phyloP scores from a whole-genome alignment of 2,329 filamentous ascomycete genomes.

The Orbilia quercus region DNA sequence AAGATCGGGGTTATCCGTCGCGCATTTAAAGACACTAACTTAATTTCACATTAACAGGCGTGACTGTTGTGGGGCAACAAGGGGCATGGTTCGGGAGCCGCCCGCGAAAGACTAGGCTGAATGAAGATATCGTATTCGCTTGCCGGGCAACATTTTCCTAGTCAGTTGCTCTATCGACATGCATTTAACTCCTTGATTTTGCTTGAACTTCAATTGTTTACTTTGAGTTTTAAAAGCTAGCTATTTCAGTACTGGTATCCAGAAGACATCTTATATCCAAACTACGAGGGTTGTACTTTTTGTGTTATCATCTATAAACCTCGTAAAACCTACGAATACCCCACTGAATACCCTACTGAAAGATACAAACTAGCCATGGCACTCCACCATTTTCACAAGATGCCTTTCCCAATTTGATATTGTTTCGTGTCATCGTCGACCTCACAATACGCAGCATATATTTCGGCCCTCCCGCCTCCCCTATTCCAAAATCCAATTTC shows the following conservation, averaged over 20 bases:
- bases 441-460: slow-evolving; percentile 31
- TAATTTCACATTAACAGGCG: not conserved
- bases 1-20: not conserved
- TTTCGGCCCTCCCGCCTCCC: slow-evolving; percentile 29
- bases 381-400: not conserved
- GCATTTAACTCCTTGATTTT: too few relatives aligned
- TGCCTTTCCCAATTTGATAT: not conserved
- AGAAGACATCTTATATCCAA: too few relatives aligned
- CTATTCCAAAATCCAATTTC: slow-evolving; percentile 44
- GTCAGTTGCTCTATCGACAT: too few relatives aligned
- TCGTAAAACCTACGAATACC: too few relatives aligned
- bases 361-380: too few relatives aligned
- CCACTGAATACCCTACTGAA: too few relatives aligned
- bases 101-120: slow-evolving; percentile 12
- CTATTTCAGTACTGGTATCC: too few relatives aligned
- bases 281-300: too few relatives aligned
- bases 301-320: too few relatives aligned
- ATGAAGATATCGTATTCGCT: not conserved
- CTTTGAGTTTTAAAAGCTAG: too few relatives aligned
- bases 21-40: not conserved
- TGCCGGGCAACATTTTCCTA: too few relatives aligned
- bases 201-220: too few relatives aligned
- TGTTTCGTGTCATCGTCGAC: not conserved
- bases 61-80: slow-evolving; percentile 18
- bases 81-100: not conserved